Percentiles rank a stretch among this genome's conserved stretches.
phyloP scores from a whole-genome alignment of 2,329 filamentous ascomycete species.

The Neonectria hederae region DNA sequence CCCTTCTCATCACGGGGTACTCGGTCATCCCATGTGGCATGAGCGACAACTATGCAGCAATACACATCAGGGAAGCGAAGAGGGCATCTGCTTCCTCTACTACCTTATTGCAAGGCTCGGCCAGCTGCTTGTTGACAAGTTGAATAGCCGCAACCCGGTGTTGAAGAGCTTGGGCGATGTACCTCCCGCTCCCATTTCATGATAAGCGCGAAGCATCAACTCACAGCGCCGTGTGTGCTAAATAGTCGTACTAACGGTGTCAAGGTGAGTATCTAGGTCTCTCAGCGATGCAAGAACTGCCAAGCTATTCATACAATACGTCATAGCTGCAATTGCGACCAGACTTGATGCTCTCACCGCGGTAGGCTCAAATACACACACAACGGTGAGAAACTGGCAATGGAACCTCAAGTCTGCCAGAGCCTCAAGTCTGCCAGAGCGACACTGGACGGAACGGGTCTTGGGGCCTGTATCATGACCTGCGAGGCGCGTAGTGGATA shows the following conservation, averaged over 20 bases:
- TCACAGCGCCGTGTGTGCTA: constrained; percentile 51
- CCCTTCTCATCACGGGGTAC: constrained; percentile 49
- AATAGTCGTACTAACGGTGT: constrained; percentile 45
- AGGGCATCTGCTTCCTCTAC: constrained; percentile 48
- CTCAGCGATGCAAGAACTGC: not conserved
- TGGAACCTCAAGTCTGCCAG: constrained; percentile 60
- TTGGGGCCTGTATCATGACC: constrained; percentile 6
- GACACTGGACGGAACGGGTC: constrained; percentile 40
- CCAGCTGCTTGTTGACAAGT: constrained; percentile 47
- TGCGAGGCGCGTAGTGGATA: constrained; percentile 40
- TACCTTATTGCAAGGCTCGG: constrained; percentile 34
- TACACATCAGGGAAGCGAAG: constrained; percentile 47
- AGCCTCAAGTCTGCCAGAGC: constrained; percentile 55
- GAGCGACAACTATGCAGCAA: constrained; percentile 49
- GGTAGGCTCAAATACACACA: constrained; percentile 53
- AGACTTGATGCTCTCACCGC: constrained; percentile 44
- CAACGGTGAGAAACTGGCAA: constrained; percentile 58
- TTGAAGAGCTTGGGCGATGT: constrained; percentile 44
- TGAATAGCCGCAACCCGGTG: constrained; percentile 50
- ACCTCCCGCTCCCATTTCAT: constrained; percentile 41
- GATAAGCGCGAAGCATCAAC: constrained; percentile 51
- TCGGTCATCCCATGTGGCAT: constrained; percentile 51
- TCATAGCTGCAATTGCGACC: constrained; percentile 48
- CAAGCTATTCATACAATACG: constrained; percentile 44
- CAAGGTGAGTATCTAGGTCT: not conserved